phyloP scores from a whole-genome alignment of 257 asterid genomes.

The Perilla frutescens region DNA sequence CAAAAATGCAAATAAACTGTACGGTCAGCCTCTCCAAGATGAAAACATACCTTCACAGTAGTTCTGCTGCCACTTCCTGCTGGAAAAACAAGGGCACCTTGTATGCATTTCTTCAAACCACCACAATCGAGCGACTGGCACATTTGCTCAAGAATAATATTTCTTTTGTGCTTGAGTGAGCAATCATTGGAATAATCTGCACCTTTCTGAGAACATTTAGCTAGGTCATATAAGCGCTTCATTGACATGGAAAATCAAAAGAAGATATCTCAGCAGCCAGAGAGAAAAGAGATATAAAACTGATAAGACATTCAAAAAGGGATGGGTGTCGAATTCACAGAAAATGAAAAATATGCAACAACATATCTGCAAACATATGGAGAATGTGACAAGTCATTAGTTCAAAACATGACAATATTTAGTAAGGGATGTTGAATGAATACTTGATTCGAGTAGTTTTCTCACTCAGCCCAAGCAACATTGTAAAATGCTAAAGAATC shows the following conservation, averaged over 20 bases:
- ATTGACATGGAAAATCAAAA: slow-evolving; percentile 44
- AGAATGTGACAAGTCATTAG: background rate
- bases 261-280: slow-evolving; percentile 28
- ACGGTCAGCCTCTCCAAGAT: slow-evolving; percentile 35
- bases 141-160: slow-evolving; percentile 65
- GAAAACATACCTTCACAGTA: slow-evolving; percentile 54
- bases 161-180: slow-evolving; percentile 53
- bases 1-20: background rate
- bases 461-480: slow-evolving; percentile 11
- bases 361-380: background rate
- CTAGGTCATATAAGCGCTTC: slow-evolving; percentile 40
- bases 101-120: slow-evolving; percentile 58
- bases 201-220: slow-evolving; percentile 43
- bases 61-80: slow-evolving; percentile 53
- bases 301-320: background rate
- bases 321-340: slow-evolving; percentile 5
- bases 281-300: slow-evolving; percentile 19
- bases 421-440: background rate
- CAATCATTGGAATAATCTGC: slow-evolving; percentile 40
- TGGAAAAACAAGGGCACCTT: slow-evolving; percentile 45
- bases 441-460: slow-evolving; percentile 14
- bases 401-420: background rate
- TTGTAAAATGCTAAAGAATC: slow-evolving; percentile 11
- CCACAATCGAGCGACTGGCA: slow-evolving; percentile 55
- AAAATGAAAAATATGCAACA: slow-evolving; percentile 6